These are phyloP conservation scores for Lasiodiplodia gonubiensis DNA, from an alignment of 2,329 filamentous ascomycete genomes.

Conservation along the genomic window DNA sequence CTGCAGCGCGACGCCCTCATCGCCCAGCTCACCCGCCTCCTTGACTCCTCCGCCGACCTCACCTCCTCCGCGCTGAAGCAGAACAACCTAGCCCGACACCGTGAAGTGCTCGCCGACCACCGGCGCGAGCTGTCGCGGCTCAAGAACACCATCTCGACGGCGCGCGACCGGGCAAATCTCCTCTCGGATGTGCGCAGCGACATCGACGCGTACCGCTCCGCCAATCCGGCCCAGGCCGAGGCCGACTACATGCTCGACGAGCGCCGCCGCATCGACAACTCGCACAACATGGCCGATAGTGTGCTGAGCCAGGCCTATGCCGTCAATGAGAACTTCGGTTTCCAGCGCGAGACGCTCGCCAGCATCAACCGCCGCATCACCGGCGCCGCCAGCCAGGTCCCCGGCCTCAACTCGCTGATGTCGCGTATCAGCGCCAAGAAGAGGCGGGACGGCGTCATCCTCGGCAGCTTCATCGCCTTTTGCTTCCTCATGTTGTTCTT, in stretches of 20 bases:
- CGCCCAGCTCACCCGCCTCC: slow-evolving; percentile 80
- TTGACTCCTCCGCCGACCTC: slow-evolving; percentile 88
- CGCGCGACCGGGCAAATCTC: slow-evolving; percentile 86
- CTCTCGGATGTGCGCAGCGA: slow-evolving; percentile 89
- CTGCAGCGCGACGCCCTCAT: slow-evolving; percentile 79
- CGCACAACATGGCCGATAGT: slow-evolving; percentile 85
- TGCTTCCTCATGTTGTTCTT: slow-evolving; percentile 87
- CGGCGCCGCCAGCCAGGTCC: slow-evolving; percentile 85
- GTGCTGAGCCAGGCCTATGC: slow-evolving; percentile 96
- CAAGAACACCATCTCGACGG: slow-evolving; percentile 72
- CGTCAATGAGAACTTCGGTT: slow-evolving; percentile 86
- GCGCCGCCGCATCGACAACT: slow-evolving; percentile 82
- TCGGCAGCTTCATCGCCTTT: slow-evolving; percentile 88
- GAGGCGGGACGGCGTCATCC: slow-evolving; percentile 90
- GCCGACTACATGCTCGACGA: slow-evolving; percentile 98
- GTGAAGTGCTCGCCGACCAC: slow-evolving; percentile 88
- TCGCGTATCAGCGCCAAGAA: slow-evolving; percentile 92
- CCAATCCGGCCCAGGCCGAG: slow-evolving; percentile 81
- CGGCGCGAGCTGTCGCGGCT: slow-evolving; percentile 80
- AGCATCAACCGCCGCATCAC: slow-evolving; percentile 92
- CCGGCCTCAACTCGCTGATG: slow-evolving; percentile 91
- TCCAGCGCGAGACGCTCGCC: slow-evolving; percentile 85
- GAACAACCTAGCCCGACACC: slow-evolving; percentile 89
- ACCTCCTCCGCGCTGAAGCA: slow-evolving; percentile 94
- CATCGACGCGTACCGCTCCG: slow-evolving; percentile 84